phyloP scores from a whole-genome alignment of 2,329 filamentous ascomycete species.

The Aspergillus oerlinghausenensis region DNA sequence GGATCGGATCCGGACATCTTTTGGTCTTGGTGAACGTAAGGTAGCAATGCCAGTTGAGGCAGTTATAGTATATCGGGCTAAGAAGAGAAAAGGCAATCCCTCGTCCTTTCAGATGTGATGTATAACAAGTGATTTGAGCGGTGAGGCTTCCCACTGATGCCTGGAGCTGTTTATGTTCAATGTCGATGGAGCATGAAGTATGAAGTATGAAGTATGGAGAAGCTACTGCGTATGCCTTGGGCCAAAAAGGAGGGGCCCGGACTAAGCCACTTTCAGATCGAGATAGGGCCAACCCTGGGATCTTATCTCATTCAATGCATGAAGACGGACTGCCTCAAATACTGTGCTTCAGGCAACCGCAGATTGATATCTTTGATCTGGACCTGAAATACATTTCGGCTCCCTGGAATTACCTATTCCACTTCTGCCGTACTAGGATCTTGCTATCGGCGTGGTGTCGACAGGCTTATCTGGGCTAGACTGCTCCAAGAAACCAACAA shows the following conservation, averaged over 20 bases:
- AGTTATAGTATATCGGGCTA: neutral
- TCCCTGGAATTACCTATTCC: no score
- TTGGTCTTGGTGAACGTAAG: neutral
- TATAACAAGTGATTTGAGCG: neutral
- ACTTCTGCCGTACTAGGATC: no score
- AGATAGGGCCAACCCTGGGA: neutral
- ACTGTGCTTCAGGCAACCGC: neutral
- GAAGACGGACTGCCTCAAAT: neutral
- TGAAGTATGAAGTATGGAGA: neutral
- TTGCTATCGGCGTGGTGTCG: no score
- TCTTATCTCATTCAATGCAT: neutral
- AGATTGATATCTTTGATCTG: no score
- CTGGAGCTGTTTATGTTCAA: neutral
- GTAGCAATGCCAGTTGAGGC: neutral
- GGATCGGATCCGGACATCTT: constrained; percentile 11
- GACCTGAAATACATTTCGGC: no score
- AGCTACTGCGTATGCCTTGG: neutral
- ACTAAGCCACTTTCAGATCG: neutral
- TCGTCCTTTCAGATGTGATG: neutral
- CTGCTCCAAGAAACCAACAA: no score
- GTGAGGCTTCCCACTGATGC: neutral
- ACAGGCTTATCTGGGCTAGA: no score
- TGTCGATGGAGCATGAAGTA: neutral
- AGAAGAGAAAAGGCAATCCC: neutral
- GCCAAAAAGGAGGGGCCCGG: neutral